Evolutionary conservation across 1,139 yeast genomes (phyloP).

Genomic region (Diutina ranongensis): DNA sequence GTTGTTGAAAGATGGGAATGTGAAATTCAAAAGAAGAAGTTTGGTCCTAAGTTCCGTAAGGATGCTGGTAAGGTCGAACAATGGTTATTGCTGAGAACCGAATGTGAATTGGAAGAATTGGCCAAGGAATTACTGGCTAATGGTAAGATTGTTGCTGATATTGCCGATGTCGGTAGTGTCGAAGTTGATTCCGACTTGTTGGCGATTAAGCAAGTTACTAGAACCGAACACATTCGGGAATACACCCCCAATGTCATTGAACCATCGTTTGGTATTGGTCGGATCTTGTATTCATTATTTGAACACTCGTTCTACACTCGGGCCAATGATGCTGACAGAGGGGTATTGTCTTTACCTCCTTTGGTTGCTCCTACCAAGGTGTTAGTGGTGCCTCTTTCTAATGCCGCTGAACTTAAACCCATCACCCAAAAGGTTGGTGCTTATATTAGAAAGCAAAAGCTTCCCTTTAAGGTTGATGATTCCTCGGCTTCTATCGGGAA

Average conservation of each 20-base stretch:
- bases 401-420: slow-evolving; percentile 71
- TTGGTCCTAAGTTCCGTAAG: slow-evolving; percentile 95
- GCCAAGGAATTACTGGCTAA: slow-evolving; percentile 52
- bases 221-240: slow-evolving; percentile 87
- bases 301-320: slow-evolving; percentile 96
- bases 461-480: slow-evolving; percentile 95
- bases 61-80: slow-evolving; percentile 89
- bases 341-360: slow-evolving; percentile 89
- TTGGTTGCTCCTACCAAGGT: slow-evolving; percentile 97
- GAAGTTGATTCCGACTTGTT: slow-evolving; percentile 68
- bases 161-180: slow-evolving; percentile 47
- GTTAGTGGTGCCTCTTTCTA: slow-evolving; percentile 85
- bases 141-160: slow-evolving; percentile 54
- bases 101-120: slow-evolving; percentile 75
- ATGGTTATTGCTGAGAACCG: slow-evolving; percentile 65
- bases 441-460: slow-evolving; percentile 64
- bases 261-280: slow-evolving; percentile 98
- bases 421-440: slow-evolving; percentile 59
- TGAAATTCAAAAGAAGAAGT: slow-evolving; percentile 83
- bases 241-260: slow-evolving; percentile 96
- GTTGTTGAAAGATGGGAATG: slow-evolving; percentile 77
- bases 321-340: slow-evolving; percentile 85
- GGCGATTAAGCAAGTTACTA: slow-evolving; percentile 64
- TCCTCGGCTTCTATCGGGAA: slow-evolving; percentile 97
- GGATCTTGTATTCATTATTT: slow-evolving; percentile 84